Evolutionary conservation across 1,139 yeast species (phyloP), one percentile per base, ranked within the genome.

Genomic region (Komagataea norvegica): DNA sequence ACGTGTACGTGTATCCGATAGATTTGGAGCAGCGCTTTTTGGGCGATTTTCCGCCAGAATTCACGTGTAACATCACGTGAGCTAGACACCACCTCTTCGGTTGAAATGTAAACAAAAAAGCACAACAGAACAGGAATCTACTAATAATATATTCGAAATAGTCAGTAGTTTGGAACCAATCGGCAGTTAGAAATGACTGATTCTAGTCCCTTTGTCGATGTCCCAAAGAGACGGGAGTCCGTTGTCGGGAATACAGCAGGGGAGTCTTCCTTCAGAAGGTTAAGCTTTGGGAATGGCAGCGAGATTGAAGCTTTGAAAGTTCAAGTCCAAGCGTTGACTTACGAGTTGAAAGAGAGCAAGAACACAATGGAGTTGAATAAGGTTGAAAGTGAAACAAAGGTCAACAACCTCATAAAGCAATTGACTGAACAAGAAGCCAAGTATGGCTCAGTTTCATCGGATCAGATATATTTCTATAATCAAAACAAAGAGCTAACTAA

Each of bases 391-490:
- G 70, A 68, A 30, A 51, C 54, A 6, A 44, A 46, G 6, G 37
- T 59, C 4, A 55, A 60, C 6, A 58, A 57, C 5, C 41, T 66
- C 14, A 59, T 60, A 29, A 44, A 49, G 15, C 48, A 56, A 19
- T 40, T 65, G 13, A 47, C 57, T 15, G 54, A 51, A 6, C 41
- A 43, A 30, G 42, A 45, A 31, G 18, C 42, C 31, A 38, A 48
- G 40, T 37, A 40, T 21, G 59, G 60, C 26, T 44, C 59, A 3
- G 47, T 60, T 1, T 60, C 67, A 10, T 49, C 64, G 3, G 72
- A 69, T 37, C 68, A 67, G 38, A 52, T 59, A 25, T 62, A 63
- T 44, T 52, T 72, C 26, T 68, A 63, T 41, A 65, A 68, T n/a
- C 61, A 61, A 30, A 64, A 66, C 37, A 57, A 56, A 23, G 60